phyloP scores from a whole-genome alignment of 345 rosid genomes.

The Eucalyptus cloeziana region DNA sequence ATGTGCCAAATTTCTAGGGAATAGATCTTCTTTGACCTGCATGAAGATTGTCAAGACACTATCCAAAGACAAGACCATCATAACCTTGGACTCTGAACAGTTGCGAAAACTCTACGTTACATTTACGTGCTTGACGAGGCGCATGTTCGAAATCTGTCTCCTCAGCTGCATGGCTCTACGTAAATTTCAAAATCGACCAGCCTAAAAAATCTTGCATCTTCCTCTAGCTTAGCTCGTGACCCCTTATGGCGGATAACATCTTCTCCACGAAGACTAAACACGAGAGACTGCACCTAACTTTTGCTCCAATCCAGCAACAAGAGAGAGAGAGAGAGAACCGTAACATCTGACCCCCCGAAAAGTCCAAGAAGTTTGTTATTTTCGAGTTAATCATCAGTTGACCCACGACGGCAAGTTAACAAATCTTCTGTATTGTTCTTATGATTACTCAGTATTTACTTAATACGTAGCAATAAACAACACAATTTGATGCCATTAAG shows the following conservation, averaged over 20 bases:
- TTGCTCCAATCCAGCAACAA: neutral
- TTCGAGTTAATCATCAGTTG: neutral
- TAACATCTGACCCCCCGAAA: neutral
- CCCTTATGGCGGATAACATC: neutral
- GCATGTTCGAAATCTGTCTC: neutral
- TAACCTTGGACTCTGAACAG: neutral
- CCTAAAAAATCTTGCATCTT: neutral
- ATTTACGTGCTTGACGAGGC: neutral
- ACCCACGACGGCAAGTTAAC: neutral
- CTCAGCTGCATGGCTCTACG: neutral
- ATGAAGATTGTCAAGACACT: neutral
- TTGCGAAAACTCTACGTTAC: neutral
- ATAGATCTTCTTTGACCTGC: neutral
- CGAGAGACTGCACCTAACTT: neutral
- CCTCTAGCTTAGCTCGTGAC: neutral
- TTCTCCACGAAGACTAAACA: neutral
- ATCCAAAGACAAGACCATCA: neutral
- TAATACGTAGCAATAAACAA: neutral
- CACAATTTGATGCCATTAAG: neutral
- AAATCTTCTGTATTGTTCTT: neutral
- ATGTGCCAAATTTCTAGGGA: neutral
- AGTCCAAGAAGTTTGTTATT: neutral
- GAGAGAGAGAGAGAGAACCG: neutral
- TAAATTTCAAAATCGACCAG: neutral
- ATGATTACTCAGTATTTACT: neutral